Evolutionary conservation across 805 yeast species (phyloP).

Genomic region (Wickerhamiella vanderwaltii): DNA sequence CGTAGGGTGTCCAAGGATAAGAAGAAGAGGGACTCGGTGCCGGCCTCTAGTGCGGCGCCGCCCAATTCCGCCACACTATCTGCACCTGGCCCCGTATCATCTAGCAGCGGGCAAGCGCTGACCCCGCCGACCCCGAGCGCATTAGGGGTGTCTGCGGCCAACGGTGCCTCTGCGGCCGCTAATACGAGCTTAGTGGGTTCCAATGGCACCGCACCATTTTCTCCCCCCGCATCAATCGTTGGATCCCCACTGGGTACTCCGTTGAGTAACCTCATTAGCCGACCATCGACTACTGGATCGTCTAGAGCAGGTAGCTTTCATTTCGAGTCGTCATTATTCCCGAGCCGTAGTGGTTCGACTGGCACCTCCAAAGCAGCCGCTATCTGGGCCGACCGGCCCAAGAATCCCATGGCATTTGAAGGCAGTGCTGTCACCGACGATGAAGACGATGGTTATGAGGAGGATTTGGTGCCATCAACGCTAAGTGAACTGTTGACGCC

Average conservation of each 20-base stretch:
- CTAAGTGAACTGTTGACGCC: conserved; percentile 74
- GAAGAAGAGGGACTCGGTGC: neutral
- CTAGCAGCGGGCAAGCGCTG: too few relatives aligned
- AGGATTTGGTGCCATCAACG: conserved; percentile 73
- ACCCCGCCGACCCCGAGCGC: too few relatives aligned
- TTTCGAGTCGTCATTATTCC: conserved; percentile 12
- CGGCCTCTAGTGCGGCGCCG: too few relatives aligned
- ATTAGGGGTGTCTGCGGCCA: too few relatives aligned
- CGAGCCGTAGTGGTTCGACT: conserved; percentile 8
- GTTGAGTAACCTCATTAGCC: neutral
- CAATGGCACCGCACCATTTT: too few relatives aligned
- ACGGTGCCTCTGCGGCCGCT: too few relatives aligned
- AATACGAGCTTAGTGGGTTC: too few relatives aligned
- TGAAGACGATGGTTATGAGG: conserved; percentile 43
- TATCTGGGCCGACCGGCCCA: conserved; percentile 17
- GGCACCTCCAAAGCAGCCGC: conserved; percentile 5
- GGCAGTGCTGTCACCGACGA: conserved; percentile 32
- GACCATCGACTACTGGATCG: conserved; percentile 8
- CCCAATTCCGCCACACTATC: too few relatives aligned
- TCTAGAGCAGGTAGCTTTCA: conserved; percentile 12
- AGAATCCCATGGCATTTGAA: conserved; percentile 16
- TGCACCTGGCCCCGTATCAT: too few relatives aligned
- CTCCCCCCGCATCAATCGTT: neutral
- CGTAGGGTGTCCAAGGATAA: conserved; percentile 45
- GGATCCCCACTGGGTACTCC: conserved; percentile 10